These are phyloP conservation scores for Tubosaeta sp. DNA, from an alignment of 768 basidiomycete genomes.

Conservation along the genomic window DNA sequence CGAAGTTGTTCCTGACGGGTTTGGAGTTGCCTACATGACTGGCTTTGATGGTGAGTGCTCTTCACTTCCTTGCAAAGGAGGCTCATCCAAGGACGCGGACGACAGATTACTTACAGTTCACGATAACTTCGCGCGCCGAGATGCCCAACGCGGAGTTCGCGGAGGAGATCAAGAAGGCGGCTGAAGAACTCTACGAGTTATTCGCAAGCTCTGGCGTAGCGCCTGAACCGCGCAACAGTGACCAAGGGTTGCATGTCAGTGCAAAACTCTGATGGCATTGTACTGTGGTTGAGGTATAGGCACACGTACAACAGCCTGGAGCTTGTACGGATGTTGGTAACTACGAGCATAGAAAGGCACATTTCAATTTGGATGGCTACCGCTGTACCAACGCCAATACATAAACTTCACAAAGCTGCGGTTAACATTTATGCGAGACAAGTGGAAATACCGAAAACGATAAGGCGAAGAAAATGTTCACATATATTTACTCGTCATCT, in stretches of 20 bases:
- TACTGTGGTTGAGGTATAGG: too few species aligned
- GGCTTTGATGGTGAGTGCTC: slow-evolving; percentile 62
- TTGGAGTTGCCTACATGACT: slow-evolving; percentile 95
- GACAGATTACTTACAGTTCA: slow-evolving; percentile 77
- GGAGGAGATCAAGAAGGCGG: slow-evolving; percentile 59
- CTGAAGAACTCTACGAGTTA: slow-evolving; percentile 68
- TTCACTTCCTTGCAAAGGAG: not conserved
- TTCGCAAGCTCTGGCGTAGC: slow-evolving; percentile 25
- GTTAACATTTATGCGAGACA: slow-evolving; percentile 8
- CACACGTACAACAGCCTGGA: not conserved
- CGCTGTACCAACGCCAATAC: not conserved
- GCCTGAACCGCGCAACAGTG: not conserved
- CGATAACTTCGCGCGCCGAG: slow-evolving; percentile 80
- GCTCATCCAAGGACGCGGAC: slow-evolving; percentile 1
- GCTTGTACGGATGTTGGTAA: not conserved
- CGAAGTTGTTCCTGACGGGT: slow-evolving; percentile 91
- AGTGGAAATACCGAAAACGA: not conserved
- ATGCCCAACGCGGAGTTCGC: slow-evolving; percentile 77
- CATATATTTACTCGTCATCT: slow-evolving; percentile 23
- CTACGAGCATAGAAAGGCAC: not conserved
- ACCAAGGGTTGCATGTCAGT: not conserved
- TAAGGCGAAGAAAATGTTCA: not conserved
- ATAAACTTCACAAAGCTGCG: not conserved
- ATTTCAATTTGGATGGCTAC: not conserved
- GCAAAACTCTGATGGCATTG: slow-evolving; percentile 17